Conservation (phyloP, 192 early-diverging fungal species). For the Spizellomyces punctatus region DNA sequence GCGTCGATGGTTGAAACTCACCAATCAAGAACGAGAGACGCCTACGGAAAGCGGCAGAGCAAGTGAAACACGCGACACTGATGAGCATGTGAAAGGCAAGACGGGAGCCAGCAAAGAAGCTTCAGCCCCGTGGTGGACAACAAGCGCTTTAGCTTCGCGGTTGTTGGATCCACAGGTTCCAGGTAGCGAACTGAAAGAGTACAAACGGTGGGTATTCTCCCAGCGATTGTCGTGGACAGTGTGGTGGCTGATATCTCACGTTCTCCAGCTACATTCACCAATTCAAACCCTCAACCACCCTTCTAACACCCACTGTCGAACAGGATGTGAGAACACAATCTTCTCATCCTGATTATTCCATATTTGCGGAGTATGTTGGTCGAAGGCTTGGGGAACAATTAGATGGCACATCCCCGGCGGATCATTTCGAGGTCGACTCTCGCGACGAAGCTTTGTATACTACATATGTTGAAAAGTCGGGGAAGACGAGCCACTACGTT, state of each 20-base stretch:
- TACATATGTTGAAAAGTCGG: slow-evolving; percentile 28
- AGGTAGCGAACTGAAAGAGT: slow-evolving; percentile 51
- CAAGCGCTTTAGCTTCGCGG: slow-evolving; percentile 45
- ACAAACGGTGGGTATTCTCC: slow-evolving; percentile 39
- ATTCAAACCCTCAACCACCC: slow-evolving; percentile 39
- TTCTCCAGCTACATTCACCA: slow-evolving; percentile 43
- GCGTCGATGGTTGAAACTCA: slow-evolving; percentile 43
- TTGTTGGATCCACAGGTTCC: slow-evolving; percentile 55
- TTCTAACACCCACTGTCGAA: slow-evolving; percentile 12
- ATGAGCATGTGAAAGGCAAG: not conserved
- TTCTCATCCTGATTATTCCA: slow-evolving; percentile 34
- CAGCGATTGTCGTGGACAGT: not conserved
- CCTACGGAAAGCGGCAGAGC: not conserved
- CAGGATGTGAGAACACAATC: slow-evolving; percentile 9
- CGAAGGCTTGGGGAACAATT: not conserved
- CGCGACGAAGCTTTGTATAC: slow-evolving; percentile 38
- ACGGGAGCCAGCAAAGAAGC: slow-evolving; percentile 18
- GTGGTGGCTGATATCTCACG: too few species aligned
- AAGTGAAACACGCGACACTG: not conserved
- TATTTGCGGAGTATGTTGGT: slow-evolving; percentile 32
- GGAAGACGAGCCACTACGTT: slow-evolving; percentile 16
- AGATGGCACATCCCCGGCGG: not conserved
- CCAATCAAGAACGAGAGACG: slow-evolving; percentile 19
- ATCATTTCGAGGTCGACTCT: slow-evolving; percentile 20
- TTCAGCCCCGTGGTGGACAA: slow-evolving; percentile 52